Percentiles rank a stretch among this genome's conserved stretches.
phyloP scores from a whole-genome alignment of 805 yeast genomes.

The Yamadazyma scolyti region DNA sequence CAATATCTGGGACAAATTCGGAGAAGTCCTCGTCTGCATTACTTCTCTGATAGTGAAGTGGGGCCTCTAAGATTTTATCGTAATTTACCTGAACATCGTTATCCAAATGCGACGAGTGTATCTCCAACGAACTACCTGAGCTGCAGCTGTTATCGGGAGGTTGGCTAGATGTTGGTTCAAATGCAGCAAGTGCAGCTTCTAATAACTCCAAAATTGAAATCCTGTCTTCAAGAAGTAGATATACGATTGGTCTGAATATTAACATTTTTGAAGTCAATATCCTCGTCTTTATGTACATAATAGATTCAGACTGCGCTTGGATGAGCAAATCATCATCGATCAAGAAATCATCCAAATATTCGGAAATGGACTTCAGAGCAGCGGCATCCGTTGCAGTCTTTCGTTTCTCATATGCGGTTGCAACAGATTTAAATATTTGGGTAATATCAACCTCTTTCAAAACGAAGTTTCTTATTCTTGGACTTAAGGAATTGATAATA shows the following conservation, averaged over 20 bases:
- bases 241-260: slow-evolving; percentile 31
- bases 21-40: slow-evolving; percentile 31
- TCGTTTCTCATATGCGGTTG: slow-evolving; percentile 17
- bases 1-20: slow-evolving; percentile 16
- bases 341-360: slow-evolving; percentile 29
- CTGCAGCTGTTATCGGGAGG: background rate
- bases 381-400: slow-evolving; percentile 5
- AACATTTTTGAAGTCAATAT: slow-evolving; percentile 28
- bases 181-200: slow-evolving; percentile 18
- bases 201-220: slow-evolving; percentile 23
- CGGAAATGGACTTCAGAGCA: slow-evolving; percentile 6
- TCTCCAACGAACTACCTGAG: slow-evolving; percentile 4
- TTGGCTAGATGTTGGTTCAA: background rate
- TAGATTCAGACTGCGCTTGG: slow-evolving; percentile 31
- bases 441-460: slow-evolving; percentile 28
- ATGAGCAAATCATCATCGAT: slow-evolving; percentile 30
- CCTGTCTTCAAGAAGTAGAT: slow-evolving; percentile 27
- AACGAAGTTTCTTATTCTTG: slow-evolving; percentile 28
- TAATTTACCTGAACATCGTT: slow-evolving; percentile 6
- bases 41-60: slow-evolving; percentile 22
- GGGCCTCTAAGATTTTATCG: slow-evolving; percentile 19
- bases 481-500: slow-evolving; percentile 33
- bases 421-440: slow-evolving; percentile 24
- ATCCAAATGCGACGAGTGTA: slow-evolving; percentile 2
- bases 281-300: slow-evolving; percentile 37